phyloP scores from a whole-genome alignment of 2,329 filamentous ascomycete genomes.

The Fusarium verrucosum region DNA sequence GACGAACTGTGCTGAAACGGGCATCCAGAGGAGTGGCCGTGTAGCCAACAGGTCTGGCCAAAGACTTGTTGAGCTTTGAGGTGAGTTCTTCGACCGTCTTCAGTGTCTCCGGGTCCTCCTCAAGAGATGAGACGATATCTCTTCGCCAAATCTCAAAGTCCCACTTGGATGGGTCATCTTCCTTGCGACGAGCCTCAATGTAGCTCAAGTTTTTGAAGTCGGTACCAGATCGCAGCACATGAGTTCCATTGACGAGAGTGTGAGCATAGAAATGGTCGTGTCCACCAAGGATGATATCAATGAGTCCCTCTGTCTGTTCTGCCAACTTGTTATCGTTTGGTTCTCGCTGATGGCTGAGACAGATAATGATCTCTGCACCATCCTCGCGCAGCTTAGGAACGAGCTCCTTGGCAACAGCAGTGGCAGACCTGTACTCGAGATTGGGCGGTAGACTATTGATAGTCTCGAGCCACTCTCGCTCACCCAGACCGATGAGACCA shows the following conservation, averaged over 20 bases:
- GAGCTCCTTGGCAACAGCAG: constrained; percentile 77
- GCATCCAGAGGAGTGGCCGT: constrained; percentile 85
- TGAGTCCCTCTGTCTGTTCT: constrained; percentile 73
- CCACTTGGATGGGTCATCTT: constrained; percentile 64
- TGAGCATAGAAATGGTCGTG: constrained; percentile 92
- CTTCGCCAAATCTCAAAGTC: constrained; percentile 80
- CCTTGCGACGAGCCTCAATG: constrained; percentile 75
- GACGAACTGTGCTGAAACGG: constrained; percentile 83
- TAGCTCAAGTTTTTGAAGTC: constrained; percentile 96
- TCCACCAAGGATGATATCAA: constrained; percentile 87
- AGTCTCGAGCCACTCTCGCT: constrained; percentile 88
- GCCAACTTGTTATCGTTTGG: constrained; percentile 91
- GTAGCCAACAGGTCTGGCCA: constrained; percentile 85
- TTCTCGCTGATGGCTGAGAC: constrained; percentile 85
- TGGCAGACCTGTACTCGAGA: constrained; percentile 83
- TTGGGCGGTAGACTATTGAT: constrained; percentile 87
- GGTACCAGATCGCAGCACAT: constrained; percentile 85
- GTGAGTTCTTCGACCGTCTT: constrained; percentile 75
- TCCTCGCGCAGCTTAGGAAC: constrained; percentile 76
- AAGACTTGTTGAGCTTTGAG: constrained; percentile 75
- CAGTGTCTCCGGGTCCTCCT: constrained; percentile 68
- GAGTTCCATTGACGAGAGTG: constrained; percentile 77
- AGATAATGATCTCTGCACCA: constrained; percentile 84
- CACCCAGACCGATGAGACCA: constrained; percentile 84
- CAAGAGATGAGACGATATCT: constrained; percentile 75